A percentile compares a stretch with the other conserved stretches of the same genome.
These are phyloP conservation scores for Lepiota subincarnata DNA, from an alignment of 768 basidiomycete species.

Conservation along the genomic window DNA sequence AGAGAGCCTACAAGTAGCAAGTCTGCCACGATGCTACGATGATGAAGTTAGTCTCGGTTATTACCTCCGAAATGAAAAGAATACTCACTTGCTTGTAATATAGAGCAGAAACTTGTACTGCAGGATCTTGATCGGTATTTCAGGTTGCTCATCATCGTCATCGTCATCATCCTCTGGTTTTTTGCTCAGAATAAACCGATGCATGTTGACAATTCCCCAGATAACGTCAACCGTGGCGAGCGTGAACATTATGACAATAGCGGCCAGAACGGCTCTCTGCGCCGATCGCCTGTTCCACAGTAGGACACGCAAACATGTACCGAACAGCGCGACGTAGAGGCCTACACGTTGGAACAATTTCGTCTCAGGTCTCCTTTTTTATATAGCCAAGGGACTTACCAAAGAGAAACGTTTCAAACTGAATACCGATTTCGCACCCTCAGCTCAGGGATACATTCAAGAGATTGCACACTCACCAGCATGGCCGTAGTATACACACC, in stretches of 20 bases:
- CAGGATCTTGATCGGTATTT: constrained; percentile 23
- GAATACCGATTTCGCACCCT: not conserved
- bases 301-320: constrained; percentile 14
- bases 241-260: constrained; percentile 24
- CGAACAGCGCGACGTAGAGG: constrained; percentile 10
- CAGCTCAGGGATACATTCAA: not conserved
- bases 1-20: constrained; percentile 22
- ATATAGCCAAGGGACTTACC: not conserved
- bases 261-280: constrained; percentile 22
- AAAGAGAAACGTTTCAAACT: constrained; percentile 13
- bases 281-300: constrained; percentile 21
- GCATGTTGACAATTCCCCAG: constrained; percentile 25
- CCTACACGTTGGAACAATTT: not conserved
- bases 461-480: not conserved
- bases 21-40: constrained; percentile 24
- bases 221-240: constrained; percentile 27
- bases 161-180: constrained; percentile 7
- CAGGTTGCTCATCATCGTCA: not conserved
- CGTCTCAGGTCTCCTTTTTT: not conserved
- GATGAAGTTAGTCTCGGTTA: not conserved
- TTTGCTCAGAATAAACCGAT: constrained; percentile 22
- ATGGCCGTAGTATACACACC: constrained; percentile 6
- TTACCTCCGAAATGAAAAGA: not conserved
- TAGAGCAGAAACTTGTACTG: constrained; percentile 27
- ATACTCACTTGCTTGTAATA: constrained; percentile 29